Evolutionary conservation across 495 filamentous ascomycete species (phyloP).

Genomic region (Penicillium atrosanguineum): DNA sequence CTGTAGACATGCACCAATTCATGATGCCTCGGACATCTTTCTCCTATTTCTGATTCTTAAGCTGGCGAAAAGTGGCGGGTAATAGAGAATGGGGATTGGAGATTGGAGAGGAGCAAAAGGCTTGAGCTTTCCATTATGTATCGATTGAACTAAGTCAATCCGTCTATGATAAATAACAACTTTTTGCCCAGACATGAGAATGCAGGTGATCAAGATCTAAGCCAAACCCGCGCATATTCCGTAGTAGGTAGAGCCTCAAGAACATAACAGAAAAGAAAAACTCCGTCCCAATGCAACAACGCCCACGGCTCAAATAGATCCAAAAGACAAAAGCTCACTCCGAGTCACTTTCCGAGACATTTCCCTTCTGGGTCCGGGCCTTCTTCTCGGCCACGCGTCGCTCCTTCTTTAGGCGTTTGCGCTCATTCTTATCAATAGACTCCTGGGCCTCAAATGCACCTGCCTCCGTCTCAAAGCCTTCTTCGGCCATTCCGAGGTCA

Average conservation of each 20-base stretch:
- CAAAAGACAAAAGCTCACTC: slow-evolving; percentile 19
- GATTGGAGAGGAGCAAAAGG: slow-evolving; percentile 1
- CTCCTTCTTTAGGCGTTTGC: slow-evolving; percentile 52
- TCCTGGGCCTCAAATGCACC: slow-evolving; percentile 28
- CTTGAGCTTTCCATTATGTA: slow-evolving; percentile 8
- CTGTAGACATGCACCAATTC: slow-evolving; percentile 35
- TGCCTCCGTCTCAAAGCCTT: slow-evolving; percentile 24
- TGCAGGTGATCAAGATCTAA: slow-evolving; percentile 10
- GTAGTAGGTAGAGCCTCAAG: not conserved
- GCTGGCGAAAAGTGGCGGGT: not conserved
- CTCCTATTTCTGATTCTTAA: slow-evolving; percentile 2
- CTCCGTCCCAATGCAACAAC: slow-evolving; percentile 35
- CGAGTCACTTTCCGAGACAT: slow-evolving; percentile 30
- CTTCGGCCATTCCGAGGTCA: slow-evolving; percentile 28
- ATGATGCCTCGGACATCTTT: slow-evolving; percentile 5
- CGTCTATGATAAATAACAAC: slow-evolving; percentile 8
- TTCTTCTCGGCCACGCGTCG: slow-evolving; percentile 43
- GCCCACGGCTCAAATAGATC: slow-evolving; percentile 15
- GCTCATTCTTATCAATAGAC: slow-evolving; percentile 45
- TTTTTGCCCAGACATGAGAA: slow-evolving; percentile 23
- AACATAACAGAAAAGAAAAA: slow-evolving; percentile 10
- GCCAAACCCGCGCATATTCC: slow-evolving; percentile 10
- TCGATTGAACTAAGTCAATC: slow-evolving; percentile 7
- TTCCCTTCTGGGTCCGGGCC: slow-evolving; percentile 35
- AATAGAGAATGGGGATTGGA: not conserved